Evolutionary conservation across 179 eudicot genomes (phyloP).

Genomic region (Beta macrorhiza): DNA sequence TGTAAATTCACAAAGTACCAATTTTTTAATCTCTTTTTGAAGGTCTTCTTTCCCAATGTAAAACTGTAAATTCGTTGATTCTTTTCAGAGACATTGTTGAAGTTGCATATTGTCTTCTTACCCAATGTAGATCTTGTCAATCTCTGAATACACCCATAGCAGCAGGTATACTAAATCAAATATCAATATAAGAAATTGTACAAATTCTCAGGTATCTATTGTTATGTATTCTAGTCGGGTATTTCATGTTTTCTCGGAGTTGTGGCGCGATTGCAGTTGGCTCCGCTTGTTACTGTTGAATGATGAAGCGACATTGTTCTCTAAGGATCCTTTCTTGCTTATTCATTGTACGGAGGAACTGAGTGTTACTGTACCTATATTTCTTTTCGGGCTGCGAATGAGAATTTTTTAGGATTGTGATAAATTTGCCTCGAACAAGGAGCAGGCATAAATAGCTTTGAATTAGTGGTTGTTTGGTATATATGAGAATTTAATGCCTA

Average conservation of each 20-base stretch:
- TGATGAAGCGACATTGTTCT: neutral
- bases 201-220: neutral
- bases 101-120: neutral
- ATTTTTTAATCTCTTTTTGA: neutral
- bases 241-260: neutral
- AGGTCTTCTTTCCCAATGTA: neutral
- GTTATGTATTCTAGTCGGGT: neutral
- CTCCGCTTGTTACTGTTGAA: neutral
- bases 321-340: neutral
- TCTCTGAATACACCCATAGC: neutral
- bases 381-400: too few relatives aligned
- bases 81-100: neutral
- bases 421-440: too few relatives aligned
- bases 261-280: neutral
- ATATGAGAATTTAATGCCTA: too few relatives aligned
- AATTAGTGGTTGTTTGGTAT: too few relatives aligned
- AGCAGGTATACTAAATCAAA: neutral
- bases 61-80: neutral
- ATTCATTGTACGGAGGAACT: too few relatives aligned
- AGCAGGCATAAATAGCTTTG: too few relatives aligned
- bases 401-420: too few relatives aligned
- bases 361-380: too few relatives aligned
- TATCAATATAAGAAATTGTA: neutral
- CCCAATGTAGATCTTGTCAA: neutral
- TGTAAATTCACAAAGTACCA: constrained; percentile 2